A percentile compares a stretch with the other conserved stretches of the same genome.
Evolutionary conservation across 192 early-diverging fungal genomes (phyloP).

Genomic region (Tieghemiomyces parasiticus): DNA sequence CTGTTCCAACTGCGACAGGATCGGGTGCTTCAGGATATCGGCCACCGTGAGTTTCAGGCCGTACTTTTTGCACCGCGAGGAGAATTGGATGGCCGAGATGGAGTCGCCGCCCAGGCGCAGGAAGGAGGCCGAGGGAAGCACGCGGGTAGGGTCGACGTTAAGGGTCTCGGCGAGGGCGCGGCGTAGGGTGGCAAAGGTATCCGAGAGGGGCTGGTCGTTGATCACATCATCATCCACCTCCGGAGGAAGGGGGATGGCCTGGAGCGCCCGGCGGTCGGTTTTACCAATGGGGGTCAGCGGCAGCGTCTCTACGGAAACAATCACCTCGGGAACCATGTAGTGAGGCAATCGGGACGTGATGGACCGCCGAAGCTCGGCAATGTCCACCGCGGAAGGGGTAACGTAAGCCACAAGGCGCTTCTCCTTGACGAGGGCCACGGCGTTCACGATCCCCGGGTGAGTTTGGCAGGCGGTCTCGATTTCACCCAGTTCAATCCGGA

Average conservation of each 20-base stretch:
- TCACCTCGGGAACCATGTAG: constrained; percentile 6
- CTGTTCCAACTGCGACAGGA: background rate
- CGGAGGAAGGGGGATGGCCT: background rate
- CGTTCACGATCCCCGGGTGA: background rate
- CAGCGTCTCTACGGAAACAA: background rate
- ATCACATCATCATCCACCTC: background rate
- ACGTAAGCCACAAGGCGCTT: background rate
- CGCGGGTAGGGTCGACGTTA: background rate
- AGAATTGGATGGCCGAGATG: background rate
- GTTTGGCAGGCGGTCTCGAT: background rate
- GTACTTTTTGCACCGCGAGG: background rate
- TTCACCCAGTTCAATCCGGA: constrained; percentile 4
- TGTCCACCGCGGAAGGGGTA: background rate
- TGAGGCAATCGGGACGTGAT: background rate
- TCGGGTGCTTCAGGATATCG: constrained; percentile 2
- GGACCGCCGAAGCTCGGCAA: background rate
- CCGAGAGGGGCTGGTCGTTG: background rate
- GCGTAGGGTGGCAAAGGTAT: background rate
- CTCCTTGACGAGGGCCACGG: background rate
- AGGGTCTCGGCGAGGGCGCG: background rate
- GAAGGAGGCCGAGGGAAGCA: background rate
- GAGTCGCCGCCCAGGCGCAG: background rate
- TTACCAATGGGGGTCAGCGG: background rate
- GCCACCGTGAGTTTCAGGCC: background rate
- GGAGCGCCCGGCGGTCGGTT: background rate